A percentile compares a stretch with the other conserved stretches of the same genome.
Conservation (phyloP, 73 alveolate species). For the Stentor roeselii region DNA sequence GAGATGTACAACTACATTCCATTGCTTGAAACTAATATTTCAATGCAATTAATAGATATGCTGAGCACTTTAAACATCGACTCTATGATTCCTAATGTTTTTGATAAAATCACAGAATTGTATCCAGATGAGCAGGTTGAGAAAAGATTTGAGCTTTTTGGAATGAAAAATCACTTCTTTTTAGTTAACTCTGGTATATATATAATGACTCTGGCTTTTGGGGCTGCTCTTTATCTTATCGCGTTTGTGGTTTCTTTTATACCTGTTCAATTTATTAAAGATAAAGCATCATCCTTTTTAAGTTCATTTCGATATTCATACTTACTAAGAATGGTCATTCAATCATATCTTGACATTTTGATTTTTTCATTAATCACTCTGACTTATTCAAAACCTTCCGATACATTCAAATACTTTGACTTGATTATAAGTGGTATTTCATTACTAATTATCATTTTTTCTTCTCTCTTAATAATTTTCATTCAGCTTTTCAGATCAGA, state of each 20-base stretch:
- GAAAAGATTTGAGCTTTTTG: neutral
- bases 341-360: neutral
- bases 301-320: neutral
- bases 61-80: neutral
- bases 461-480: neutral
- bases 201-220: neutral
- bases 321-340: neutral
- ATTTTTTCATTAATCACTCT: neutral
- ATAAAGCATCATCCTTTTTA: no score
- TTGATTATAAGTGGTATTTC: neutral
- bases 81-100: neutral
- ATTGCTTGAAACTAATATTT: no score
- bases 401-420: no score
- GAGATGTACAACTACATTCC: neutral
- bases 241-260: neutral
- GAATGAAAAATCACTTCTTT: neutral
- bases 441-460: neutral
- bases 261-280: neutral
- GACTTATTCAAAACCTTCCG: neutral
- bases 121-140: neutral
- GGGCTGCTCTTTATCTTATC: no score
- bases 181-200: neutral
- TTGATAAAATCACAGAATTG: neutral
- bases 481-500: no score
- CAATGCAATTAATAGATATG: neutral